Percentiles rank a stretch among this genome's conserved stretches.
These are phyloP conservation scores for Butyriboletus loyo DNA, from an alignment of 768 basidiomycete species.

Conservation along the genomic window DNA sequence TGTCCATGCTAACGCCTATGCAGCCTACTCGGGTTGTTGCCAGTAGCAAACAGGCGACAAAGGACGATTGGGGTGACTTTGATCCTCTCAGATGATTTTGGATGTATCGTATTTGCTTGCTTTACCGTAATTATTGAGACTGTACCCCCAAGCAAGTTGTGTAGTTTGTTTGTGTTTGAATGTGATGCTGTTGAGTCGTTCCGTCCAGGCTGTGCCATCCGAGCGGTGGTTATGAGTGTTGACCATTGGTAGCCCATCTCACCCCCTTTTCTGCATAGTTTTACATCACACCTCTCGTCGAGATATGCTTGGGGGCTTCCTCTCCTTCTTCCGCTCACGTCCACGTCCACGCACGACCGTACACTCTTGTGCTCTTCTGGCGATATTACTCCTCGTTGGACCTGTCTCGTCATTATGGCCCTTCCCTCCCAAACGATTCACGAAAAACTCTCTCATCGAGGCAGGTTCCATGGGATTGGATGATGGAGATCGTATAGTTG, in stretches of 20 bases:
- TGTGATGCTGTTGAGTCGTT: neutral
- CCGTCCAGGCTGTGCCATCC: neutral
- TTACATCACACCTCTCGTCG: neutral
- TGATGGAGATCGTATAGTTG: conserved; percentile 70
- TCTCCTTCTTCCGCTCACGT: neutral
- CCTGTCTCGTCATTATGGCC: conserved; percentile 62
- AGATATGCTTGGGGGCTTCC: conserved; percentile 9
- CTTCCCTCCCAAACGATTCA: conserved; percentile 82
- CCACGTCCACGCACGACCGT: neutral
- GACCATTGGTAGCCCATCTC: neutral
- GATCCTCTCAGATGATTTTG: conserved; percentile 50
- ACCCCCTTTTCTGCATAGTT: neutral
- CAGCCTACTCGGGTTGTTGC: conserved; percentile 44
- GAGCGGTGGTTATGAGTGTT: conserved; percentile 5
- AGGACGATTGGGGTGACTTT: conserved; percentile 78
- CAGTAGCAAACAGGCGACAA: conserved; percentile 48
- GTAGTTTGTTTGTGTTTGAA: conserved; percentile 28
- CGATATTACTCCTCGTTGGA: conserved; percentile 13
- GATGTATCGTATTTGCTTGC: conserved; percentile 3
- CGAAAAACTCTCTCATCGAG: conserved; percentile 72
- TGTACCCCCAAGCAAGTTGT: too few species aligned
- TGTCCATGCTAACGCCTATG: conserved; percentile 58
- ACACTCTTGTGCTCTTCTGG: conserved; percentile 8
- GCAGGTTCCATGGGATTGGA: conserved; percentile 79
- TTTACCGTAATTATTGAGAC: too few species aligned